Base-by-base conservation (phyloP, 768 basidiomycete species). In the Mycena galopus region DNA sequence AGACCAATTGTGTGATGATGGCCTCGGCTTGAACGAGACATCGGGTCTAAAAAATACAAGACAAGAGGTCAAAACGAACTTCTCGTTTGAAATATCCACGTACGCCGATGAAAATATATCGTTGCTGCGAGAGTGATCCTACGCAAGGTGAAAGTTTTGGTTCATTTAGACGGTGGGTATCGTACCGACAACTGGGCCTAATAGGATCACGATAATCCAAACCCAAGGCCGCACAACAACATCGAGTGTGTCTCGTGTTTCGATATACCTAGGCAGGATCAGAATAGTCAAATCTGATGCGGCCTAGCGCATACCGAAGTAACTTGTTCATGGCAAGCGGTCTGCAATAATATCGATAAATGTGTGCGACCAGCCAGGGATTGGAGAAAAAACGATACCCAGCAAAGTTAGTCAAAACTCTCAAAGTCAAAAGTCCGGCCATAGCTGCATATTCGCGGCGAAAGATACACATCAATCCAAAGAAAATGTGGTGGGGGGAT, bases 221-320 rank as follows among this genome's bases (percentile, higher is more conserved):
- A 93, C 87, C 89, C 92, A 93, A 1, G 93, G 93, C 37, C 87
- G 86, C 35, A 91, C 76, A 0, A 89, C n/a, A 14, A 51, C n/a
- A 19, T 51, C 85, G n/a, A 78, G 60, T 84, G 78, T 17, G 82
- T 78, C 69, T 8, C 30, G 47, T n/a, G 65, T 86, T 80, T 93
- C 92, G 37, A 94, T 80, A 75, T 92, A 91, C 42, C 88, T 91
- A 63, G 37, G n/a, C 30, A 33, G 27, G 9, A 21, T 56, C 9
- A 51, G 25, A 25, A 27, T 3, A 25, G 23, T 25, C 23, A 5
- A 47, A 23, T 47, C 9, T 14, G 12, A 27, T n/a, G 30, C 21
- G 57, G 50, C 19, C 23, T 37, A 32, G 17, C 32, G 72, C 82
- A 27, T 58, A 87, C 84, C 75, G 69, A n/a, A 87, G 79, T 35